Conservation (phyloP, 108 stramenopile species). For the Aurantiochytrium sp. region DNA sequence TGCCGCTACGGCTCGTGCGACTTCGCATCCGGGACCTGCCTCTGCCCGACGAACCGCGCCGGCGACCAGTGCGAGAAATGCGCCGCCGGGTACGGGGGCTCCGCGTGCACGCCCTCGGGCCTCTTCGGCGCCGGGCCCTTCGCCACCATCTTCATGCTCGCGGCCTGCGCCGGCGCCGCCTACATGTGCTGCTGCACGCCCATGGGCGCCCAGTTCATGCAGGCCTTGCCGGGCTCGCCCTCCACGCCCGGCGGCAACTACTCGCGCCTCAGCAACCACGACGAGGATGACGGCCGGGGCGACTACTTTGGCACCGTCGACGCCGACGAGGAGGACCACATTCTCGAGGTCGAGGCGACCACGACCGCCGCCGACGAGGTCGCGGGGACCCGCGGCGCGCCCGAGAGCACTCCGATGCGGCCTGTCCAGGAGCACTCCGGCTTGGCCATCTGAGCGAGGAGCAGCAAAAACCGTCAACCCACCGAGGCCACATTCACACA, state of each 20-base stretch:
- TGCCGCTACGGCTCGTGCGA: neutral
- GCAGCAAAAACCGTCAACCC: no score
- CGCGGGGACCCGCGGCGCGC: neutral
- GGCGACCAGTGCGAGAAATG: neutral
- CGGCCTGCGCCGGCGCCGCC: neutral
- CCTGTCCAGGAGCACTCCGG: no score
- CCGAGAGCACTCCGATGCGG: neutral
- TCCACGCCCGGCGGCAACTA: neutral
- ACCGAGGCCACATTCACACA: no score
- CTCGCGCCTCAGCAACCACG: neutral
- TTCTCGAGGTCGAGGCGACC: neutral
- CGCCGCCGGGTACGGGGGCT: neutral
- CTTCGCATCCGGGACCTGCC: neutral
- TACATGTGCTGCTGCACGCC: conserved; percentile 20
- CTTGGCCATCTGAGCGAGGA: no score
- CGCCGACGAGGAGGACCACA: neutral
- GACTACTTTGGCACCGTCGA: neutral
- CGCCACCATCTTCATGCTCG: neutral
- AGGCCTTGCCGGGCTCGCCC: neutral
- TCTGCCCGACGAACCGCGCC: neutral
- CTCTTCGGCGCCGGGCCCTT: neutral
- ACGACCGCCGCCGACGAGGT: neutral
- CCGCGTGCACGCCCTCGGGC: neutral
- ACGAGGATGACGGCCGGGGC: neutral
- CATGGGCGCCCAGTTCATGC: neutral